phyloP scores from a whole-genome alignment of 306 rosid genomes.

The Lathyrus tuberosus region DNA sequence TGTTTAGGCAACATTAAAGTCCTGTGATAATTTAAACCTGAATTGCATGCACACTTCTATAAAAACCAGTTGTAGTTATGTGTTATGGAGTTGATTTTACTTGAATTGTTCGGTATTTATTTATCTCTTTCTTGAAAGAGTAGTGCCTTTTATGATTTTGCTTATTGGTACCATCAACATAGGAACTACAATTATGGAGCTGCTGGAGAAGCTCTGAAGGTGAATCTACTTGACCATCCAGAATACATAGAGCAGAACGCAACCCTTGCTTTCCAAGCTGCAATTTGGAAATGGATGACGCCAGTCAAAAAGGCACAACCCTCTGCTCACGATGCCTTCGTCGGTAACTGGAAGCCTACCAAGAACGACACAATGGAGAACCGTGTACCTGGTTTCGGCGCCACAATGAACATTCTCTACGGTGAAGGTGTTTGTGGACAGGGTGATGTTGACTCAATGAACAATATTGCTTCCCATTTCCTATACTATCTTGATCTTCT shows the following conservation, averaged over 20 bases:
- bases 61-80: background rate
- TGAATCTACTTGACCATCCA: conserved; percentile 76
- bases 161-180: conserved; percentile 26
- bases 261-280: conserved; percentile 91
- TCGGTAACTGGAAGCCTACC: conserved; percentile 95
- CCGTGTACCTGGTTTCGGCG: conserved; percentile 83
- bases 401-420: conserved; percentile 91
- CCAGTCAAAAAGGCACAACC: conserved; percentile 80
- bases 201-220: conserved; percentile 70
- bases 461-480: conserved; percentile 77
- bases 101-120: conserved; percentile 2
- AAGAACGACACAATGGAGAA: conserved; percentile 79
- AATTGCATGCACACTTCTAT: conserved; percentile 6
- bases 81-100: conserved; percentile 14
- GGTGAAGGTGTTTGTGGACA: conserved; percentile 77
- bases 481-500: conserved; percentile 76
- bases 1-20: conserved; percentile 1
- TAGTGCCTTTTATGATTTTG: conserved; percentile 1
- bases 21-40: conserved; percentile 8
- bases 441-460: conserved; percentile 83
- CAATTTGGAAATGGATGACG: conserved; percentile 89
- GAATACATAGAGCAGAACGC: conserved; percentile 97
- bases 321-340: conserved; percentile 77
- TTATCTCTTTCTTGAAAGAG: background rate
- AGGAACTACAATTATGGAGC: conserved; percentile 97